Evolutionary conservation across 495 filamentous ascomycete species (phyloP).

Genomic region (Talaromyces nanjingensis): DNA sequence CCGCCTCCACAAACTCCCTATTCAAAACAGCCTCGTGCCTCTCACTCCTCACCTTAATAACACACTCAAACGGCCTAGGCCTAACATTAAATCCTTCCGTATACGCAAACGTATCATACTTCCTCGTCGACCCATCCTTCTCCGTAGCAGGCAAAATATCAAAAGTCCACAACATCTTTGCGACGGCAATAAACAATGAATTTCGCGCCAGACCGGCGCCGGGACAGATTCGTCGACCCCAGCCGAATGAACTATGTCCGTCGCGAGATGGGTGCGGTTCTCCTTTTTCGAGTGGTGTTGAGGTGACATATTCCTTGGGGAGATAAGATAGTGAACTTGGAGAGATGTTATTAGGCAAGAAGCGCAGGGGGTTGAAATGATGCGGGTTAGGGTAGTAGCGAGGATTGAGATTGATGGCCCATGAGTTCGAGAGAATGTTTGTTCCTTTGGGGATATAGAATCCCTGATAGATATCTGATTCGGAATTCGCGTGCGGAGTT

Average conservation of each 20-base stretch:
- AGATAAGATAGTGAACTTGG: constrained; percentile 10
- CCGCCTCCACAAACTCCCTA: constrained; percentile 5
- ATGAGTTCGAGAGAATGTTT: constrained; percentile 35
- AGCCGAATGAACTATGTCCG: constrained; percentile 19
- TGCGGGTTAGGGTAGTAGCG: constrained; percentile 32
- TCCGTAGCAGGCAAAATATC: constrained; percentile 39
- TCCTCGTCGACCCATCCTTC: constrained; percentile 22
- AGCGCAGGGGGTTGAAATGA: constrained; percentile 36
- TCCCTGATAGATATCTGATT: constrained; percentile 45
- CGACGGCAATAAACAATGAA: constrained; percentile 36
- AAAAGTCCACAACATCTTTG: constrained; percentile 48
- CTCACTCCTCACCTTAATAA: constrained; percentile 13
- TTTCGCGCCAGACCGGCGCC: constrained; percentile 45
- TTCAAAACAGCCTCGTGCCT: constrained; percentile 5
- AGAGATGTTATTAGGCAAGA: constrained; percentile 19
- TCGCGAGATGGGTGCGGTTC: constrained; percentile 14
- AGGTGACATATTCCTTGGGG: constrained; percentile 8
- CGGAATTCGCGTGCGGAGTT: constrained; percentile 44
- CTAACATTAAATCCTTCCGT: constrained; percentile 20
- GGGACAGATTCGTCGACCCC: constrained; percentile 18
- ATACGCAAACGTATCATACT: constrained; percentile 19
- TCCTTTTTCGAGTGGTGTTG: constrained; percentile 7
- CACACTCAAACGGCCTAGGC: constrained; percentile 15
- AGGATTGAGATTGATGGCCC: constrained; percentile 37
- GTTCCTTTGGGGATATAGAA: constrained; percentile 40